These are phyloP conservation scores for Hanseniaspora taiwanica DNA, from an alignment of 805 yeast species.

Conservation along the genomic window DNA sequence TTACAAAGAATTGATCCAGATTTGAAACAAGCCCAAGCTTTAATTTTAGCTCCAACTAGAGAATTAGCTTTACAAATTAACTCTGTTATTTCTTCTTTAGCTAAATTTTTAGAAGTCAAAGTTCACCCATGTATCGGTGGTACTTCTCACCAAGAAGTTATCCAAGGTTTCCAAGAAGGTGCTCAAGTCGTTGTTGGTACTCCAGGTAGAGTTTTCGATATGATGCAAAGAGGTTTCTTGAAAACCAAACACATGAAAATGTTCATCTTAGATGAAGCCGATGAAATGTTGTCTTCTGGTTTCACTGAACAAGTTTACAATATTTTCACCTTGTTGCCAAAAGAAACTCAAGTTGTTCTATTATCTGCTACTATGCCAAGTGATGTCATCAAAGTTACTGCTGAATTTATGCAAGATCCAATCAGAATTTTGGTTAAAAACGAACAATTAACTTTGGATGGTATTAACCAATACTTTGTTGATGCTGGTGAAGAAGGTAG, in stretches of 20 bases:
- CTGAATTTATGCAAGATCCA: conserved; percentile 87
- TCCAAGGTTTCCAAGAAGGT: conserved; percentile 69
- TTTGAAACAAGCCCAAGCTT: conserved; percentile 72
- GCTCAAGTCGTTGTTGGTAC: conserved; percentile 95
- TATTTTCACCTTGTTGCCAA: conserved; percentile 73
- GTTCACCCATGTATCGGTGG: conserved; percentile 99
- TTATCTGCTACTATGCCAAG: conserved; percentile 89
- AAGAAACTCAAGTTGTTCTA: conserved; percentile 81
- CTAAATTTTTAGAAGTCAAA: conserved; percentile 77
- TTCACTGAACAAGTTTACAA: conserved; percentile 93
- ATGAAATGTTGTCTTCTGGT: conserved; percentile 79
- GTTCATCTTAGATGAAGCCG: conserved; percentile 96
- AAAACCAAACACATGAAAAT: conserved; percentile 76
- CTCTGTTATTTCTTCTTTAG: conserved; percentile 80
- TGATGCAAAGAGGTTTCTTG: conserved; percentile 83
- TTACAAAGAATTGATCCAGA: conserved; percentile 62
- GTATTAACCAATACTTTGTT: conserved; percentile 84
- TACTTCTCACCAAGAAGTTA: conserved; percentile 77
- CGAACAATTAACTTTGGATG: conserved; percentile 89
- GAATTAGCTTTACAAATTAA: conserved; percentile 95
- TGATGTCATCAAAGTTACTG: conserved; percentile 84
- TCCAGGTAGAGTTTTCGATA: conserved; percentile 94
- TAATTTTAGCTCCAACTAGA: conserved; percentile 93
- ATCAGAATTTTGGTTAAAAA: conserved; percentile 86
- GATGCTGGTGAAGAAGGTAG: conserved; percentile 85